phyloP scores from a whole-genome alignment of 176 grass and related monocot species.

The Areca catechu region DNA sequence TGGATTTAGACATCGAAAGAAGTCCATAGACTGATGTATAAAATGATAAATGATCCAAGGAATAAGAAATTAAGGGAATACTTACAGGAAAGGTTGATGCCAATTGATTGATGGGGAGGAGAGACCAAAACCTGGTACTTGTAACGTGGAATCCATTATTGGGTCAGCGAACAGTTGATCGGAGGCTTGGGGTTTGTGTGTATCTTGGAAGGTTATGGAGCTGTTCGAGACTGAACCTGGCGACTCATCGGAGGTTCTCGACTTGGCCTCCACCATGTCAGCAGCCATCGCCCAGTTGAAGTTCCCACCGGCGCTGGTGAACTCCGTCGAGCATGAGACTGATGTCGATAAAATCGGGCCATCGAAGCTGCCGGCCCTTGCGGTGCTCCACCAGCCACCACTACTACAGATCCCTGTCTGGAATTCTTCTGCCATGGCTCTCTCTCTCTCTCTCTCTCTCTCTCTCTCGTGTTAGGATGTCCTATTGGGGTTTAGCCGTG shows the following conservation, averaged over 20 bases:
- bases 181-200: conserved; percentile 1
- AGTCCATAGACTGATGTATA: background rate
- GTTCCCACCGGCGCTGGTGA: background rate
- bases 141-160: background rate
- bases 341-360: background rate
- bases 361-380: background rate
- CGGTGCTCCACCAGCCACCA: conserved; percentile 4
- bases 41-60: no score
- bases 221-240: conserved; percentile 23
- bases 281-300: background rate
- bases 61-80: background rate
- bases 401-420: background rate
- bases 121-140: conserved; percentile 25
- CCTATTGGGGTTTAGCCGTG: no score
- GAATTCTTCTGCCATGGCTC: background rate
- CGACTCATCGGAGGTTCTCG: conserved; percentile 12
- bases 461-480: no score
- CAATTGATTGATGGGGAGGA: conserved; percentile 31
- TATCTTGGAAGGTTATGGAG: conserved; percentile 46
- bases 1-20: conserved; percentile 8
- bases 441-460: no score
- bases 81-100: conserved; percentile 66
- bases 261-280: conserved; percentile 10
- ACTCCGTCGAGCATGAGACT: conserved; percentile 6
- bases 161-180: no score